A percentile compares a stretch with the other conserved stretches of the same genome.
Evolutionary conservation across 2,329 filamentous ascomycete genomes (phyloP).

Genomic region (Furcasterigmium furcatum): DNA sequence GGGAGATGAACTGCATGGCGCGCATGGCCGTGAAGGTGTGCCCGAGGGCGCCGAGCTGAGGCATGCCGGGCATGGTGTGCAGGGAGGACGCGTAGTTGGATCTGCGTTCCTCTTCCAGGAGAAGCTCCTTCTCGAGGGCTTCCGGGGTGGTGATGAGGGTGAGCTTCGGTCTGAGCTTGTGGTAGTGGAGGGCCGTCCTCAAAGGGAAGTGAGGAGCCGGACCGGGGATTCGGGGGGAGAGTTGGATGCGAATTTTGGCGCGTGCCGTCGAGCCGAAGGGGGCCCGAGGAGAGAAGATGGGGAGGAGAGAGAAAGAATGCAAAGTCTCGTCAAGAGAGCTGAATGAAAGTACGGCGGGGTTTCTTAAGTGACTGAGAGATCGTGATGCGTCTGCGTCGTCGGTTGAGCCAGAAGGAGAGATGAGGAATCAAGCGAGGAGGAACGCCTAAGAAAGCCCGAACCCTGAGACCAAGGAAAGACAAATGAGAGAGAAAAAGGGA

Average conservation of each 20-base stretch:
- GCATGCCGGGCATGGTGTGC: conserved; percentile 37
- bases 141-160: conserved; percentile 33
- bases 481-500: conserved; percentile 5
- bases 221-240: conserved; percentile 27
- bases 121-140: conserved; percentile 3
- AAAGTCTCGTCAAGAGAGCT: neutral
- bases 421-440: conserved; percentile 4
- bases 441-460: conserved; percentile 2
- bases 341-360: neutral
- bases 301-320: neutral
- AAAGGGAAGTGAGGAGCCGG: conserved; percentile 36
- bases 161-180: conserved; percentile 34
- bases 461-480: conserved; percentile 1
- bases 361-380: neutral
- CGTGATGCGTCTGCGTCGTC: neutral
- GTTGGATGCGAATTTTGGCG: conserved; percentile 7
- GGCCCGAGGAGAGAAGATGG: neutral
- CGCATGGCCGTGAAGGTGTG: conserved; percentile 75
- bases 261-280: neutral
- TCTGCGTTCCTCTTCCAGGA: conserved; percentile 5
- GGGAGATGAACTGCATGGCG: conserved; percentile 64
- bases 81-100: conserved; percentile 18
- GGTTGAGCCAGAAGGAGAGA: conserved; percentile 1
- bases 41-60: conserved; percentile 68
- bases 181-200: conserved; percentile 28